Base-by-base conservation (phyloP, 768 basidiomycete species). In the Dictyophora rubrovolvata region DNA sequence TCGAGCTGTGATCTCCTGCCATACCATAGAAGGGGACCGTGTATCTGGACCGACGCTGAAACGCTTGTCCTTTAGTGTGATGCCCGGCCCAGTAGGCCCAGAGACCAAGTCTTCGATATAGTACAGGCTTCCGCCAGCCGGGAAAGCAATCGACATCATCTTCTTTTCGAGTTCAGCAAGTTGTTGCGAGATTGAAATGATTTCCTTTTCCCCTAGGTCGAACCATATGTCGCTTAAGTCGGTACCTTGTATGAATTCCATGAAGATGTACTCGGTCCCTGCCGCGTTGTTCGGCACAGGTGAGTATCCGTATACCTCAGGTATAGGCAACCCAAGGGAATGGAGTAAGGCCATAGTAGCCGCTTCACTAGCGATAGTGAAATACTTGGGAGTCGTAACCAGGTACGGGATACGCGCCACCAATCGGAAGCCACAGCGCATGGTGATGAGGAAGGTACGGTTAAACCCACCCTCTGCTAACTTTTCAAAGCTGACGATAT, bases 121-220 rank as follows among this genome's bases (percentile, higher is more conserved):
- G 69, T 79, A 80, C 0, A 80, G 70, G 70, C 77, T 77, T 71
- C 79, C 77, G 52, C 77, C 75, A 69, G 75, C 77, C 21, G 76
- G 78, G 63, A 79, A 79, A 61, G 71, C 0, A 42, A 74, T 69
- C 18, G 73, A 74, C 78, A 78, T 79, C 71, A 79, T 77, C 8
- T 62, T 55, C 0, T 75, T 71, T 68, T 81, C 78, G 64, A 82
- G 70, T 62, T 79, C 23, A 67, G 64, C 70, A 66, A 81, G 69
- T 63, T 81, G 76, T 54, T 71, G 73, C 60, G 71, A 55, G 69
- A 80, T 50, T 0, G 76, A 79, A 63, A 66, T 60, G 64, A 78
- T 67, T 5, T 77, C 72, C 59, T 1, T 14, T 61, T 75, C 73
- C 64, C 59, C 66, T 17, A 79, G 68, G 12, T 71, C 63, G 17